Conservation (phyloP, 441 rosid species). For the Adansonia grandidieri region DNA sequence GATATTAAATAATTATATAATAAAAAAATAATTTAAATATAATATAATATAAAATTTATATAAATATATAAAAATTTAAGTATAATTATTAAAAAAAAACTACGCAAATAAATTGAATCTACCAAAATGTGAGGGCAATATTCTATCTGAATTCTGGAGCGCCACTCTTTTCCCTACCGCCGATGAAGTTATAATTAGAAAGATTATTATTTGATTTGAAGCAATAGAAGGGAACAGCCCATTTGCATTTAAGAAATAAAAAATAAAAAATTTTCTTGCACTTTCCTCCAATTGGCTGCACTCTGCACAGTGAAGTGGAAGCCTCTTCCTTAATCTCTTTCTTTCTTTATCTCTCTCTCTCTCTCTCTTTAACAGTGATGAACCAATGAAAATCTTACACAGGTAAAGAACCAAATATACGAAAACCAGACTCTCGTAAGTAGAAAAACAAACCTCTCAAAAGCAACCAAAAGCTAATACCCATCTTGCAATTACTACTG, state of each 20-base stretch:
- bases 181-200: not conserved
- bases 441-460: not conserved
- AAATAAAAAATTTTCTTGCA: not conserved
- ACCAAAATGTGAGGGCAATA: not conserved
- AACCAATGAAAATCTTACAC: conserved; percentile 43
- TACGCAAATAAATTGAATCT: no score
- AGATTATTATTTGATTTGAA: not conserved
- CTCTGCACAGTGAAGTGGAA: conserved; percentile 39
- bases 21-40: no score
- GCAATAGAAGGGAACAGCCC: conserved; percentile 1
- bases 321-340: not conserved
- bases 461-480: conserved; percentile 21
- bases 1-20: no score
- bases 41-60: no score
- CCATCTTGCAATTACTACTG: not conserved
- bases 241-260: not conserved
- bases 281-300: conserved; percentile 32
- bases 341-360: not conserved
- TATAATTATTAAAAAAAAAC: no score
- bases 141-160: not conserved
- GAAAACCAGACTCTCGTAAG: conserved; percentile 3
- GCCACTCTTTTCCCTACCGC: not conserved
- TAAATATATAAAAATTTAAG: no score
- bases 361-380: not conserved
- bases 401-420: conserved; percentile 24